Conservation (phyloP, 257 asterid genomes). For the Nicotiana undulata region DNA sequence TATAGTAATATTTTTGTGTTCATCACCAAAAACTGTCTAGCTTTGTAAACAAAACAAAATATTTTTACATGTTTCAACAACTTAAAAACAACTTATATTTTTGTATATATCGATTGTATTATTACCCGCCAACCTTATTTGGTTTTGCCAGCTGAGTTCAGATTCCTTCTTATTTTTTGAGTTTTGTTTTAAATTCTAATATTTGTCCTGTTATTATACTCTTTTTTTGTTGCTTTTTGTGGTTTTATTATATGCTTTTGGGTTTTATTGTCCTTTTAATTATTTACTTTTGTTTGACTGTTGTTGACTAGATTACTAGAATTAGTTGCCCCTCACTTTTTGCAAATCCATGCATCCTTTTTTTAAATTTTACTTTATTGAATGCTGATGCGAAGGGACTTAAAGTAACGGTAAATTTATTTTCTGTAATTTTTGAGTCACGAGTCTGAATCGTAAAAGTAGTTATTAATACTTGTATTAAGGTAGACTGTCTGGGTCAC, state of each 20-base stretch:
- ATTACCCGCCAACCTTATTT: slow-evolving; percentile 11
- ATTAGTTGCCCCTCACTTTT: neutral
- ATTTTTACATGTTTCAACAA: neutral
- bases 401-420: no score
- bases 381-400: no score
- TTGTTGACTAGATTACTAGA: neutral
- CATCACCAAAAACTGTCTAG: neutral
- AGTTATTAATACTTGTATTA: no score
- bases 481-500: rapidly evolving
- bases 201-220: neutral
- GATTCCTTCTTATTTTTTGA: neutral
- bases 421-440: no score
- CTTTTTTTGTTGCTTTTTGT: neutral
- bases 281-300: neutral
- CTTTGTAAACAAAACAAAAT: neutral
- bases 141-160: slow-evolving; percentile 13
- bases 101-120: slow-evolving; percentile 1
- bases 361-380: neutral
- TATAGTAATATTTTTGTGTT: neutral
- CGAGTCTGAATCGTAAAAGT: rapidly evolving
- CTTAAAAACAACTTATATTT: neutral
- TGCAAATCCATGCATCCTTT: neutral
- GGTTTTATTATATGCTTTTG: neutral
- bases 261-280: neutral
- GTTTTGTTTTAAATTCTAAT: neutral